Base-by-base conservation (phyloP, 768 basidiomycete species). In the Tricholoma terreum region DNA sequence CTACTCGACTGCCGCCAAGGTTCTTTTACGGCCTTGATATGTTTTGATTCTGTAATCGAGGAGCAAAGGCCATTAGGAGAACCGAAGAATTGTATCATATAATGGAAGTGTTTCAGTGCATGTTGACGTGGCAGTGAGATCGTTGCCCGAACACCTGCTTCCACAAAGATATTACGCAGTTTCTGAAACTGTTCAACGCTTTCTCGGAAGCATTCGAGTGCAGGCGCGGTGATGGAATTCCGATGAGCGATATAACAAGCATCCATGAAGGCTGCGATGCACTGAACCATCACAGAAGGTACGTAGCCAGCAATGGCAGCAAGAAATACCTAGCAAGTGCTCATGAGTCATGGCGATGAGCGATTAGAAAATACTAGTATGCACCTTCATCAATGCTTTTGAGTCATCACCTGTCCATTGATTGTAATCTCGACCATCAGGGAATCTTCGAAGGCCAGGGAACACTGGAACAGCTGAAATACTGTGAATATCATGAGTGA, bases 371-470 rank as follows among this genome's bases (percentile, higher is more conserved):
- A 27, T 27, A 27, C 24, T 27, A 27, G 24, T 27, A 27, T 27
- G 24, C 50, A 70, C 72, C 66, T 73, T 73, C 71, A 73, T 72
- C 4, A 72, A 51, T 6, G 69, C 72, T 52, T 73, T 72, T 15
- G 68, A 71, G 40, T 70, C 69, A 59, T 73, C 69, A 3, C 68
- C 68, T 10, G 68, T 71, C 68, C 69, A 71, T 35, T 71, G 68
- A 0, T 52, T 54, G 50, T 59, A 68, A 24, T 64, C 46, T 42
- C 63, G 48, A 10, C 69, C 67, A 35, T 71, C 63, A 24, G 49
- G 55, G 46, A 71, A 71, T 1, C 61, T 57, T 9, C 62, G 61
- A 17, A 70, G 62, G 10, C 66, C 66, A 35, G 66, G 51, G 54
- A 66, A 68, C 10, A 58, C 17, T 4, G 67, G 68, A 14, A 64